These are phyloP conservation scores for Ophiostoma ulmi DNA, from an alignment of 2,329 filamentous ascomycete species.

Conservation along the genomic window DNA sequence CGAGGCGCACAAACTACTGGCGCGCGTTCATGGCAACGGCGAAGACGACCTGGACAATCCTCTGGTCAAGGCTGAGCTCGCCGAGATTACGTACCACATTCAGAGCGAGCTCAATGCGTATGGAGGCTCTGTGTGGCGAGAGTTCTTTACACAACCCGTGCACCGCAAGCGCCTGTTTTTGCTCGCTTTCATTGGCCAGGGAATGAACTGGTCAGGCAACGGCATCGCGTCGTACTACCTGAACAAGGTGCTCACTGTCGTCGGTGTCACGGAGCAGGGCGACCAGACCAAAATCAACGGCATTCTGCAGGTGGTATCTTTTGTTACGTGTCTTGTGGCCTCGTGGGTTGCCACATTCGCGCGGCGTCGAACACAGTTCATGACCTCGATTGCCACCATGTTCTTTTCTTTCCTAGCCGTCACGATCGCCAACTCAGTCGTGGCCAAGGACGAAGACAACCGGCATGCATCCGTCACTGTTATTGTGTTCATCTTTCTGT, in stretches of 20 bases:
- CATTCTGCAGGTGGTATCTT: background rate
- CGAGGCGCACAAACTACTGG: conserved; percentile 38
- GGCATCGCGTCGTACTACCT: conserved; percentile 37
- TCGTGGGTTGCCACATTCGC: background rate
- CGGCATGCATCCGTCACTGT: too few species aligned
- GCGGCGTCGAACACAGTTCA: background rate
- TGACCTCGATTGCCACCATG: background rate
- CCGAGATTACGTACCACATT: conserved; percentile 31
- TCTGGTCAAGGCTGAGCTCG: conserved; percentile 25
- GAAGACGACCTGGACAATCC: conserved; percentile 16
- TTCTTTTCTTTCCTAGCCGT: background rate
- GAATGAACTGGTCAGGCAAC: conserved; percentile 24
- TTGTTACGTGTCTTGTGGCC: background rate
- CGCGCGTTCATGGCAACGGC: conserved; percentile 24
- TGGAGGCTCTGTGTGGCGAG: conserved; percentile 15
- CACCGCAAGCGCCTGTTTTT: conserved; percentile 26
- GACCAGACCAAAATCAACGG: background rate
- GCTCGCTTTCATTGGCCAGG: conserved; percentile 22
- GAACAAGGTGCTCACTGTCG: conserved; percentile 27
- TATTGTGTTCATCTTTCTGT: too few species aligned
- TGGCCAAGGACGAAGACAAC: background rate
- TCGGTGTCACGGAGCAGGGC: background rate
- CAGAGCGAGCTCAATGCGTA: conserved; percentile 33
- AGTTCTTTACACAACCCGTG: conserved; percentile 23
- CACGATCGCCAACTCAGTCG: background rate